phyloP scores from a whole-genome alignment of 1,139 yeast species.

The Taphrina communis region DNA sequence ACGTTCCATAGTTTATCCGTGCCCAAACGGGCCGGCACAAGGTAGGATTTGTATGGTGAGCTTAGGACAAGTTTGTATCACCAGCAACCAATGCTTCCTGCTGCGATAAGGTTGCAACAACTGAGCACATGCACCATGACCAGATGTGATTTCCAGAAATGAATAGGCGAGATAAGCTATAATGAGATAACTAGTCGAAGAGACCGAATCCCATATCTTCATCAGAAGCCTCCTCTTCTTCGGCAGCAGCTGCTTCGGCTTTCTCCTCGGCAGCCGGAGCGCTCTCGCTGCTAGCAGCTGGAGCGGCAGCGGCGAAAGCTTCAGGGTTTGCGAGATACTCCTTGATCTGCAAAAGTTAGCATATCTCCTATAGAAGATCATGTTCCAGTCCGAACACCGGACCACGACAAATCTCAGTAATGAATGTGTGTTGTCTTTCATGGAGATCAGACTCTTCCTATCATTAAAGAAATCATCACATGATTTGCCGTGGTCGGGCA shows the following conservation, averaged over 20 bases:
- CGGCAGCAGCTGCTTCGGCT: conserved; percentile 75
- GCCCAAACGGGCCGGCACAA: no score
- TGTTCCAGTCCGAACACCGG: not conserved
- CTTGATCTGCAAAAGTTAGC: conserved; percentile 60
- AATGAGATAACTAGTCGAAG: conserved; percentile 73
- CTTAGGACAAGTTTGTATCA: no score
- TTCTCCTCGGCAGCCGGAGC: conserved; percentile 71
- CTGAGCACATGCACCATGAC: not conserved
- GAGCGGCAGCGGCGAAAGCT: conserved; percentile 91
- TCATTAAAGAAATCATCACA: conserved; percentile 33
- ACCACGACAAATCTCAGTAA: conserved; percentile 21
- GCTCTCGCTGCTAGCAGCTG: conserved; percentile 27
- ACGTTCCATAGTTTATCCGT: no score
- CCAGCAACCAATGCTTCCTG: no score
- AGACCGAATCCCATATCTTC: conserved; percentile 98
- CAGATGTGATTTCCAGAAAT: not conserved
- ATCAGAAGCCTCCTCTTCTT: conserved; percentile 68
- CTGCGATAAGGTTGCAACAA: not conserved
- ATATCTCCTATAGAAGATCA: not conserved
- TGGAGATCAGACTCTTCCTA: conserved; percentile 34
- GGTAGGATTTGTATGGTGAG: no score
- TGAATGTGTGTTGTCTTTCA: conserved; percentile 36
- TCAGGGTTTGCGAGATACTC: conserved; percentile 99
- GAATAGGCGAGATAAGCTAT: not conserved
- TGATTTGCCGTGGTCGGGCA: conserved; percentile 2